phyloP scores from a whole-genome alignment of 345 rosid genomes.

The Eucalyptus pumila region DNA sequence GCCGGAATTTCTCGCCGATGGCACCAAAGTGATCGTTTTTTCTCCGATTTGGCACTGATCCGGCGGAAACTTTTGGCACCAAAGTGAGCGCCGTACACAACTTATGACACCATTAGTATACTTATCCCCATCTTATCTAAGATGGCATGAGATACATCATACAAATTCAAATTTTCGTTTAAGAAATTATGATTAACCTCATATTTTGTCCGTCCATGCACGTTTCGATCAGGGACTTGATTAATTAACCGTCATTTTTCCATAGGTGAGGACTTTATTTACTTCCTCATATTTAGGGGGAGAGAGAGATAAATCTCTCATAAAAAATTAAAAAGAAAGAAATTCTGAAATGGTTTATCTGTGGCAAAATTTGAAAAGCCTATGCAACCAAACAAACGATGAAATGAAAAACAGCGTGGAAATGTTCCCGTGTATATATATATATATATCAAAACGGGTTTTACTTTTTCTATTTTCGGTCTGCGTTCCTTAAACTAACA shows the following conservation, averaged over 20 bases:
- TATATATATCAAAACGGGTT: background rate
- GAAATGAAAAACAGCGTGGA: background rate
- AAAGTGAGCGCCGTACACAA: too few species aligned
- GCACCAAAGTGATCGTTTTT: too few species aligned
- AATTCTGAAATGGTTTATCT: background rate
- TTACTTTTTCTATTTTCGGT: background rate
- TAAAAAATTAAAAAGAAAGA: background rate
- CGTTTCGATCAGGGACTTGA: background rate
- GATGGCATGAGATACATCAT: too few species aligned
- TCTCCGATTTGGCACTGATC: too few species aligned
- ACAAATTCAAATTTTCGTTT: background rate
- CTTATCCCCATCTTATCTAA: too few species aligned
- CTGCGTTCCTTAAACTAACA: background rate
- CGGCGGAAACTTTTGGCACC: too few species aligned
- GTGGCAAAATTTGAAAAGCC: background rate
- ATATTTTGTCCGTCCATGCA: background rate
- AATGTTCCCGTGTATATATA: background rate
- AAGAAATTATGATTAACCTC: background rate
- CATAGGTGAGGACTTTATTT: background rate
- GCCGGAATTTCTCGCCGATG: too few species aligned
- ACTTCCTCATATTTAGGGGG: background rate
- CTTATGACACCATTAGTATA: too few species aligned
- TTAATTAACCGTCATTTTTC: background rate
- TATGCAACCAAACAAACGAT: background rate
- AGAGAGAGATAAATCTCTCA: background rate